These are phyloP conservation scores for Ceriops decandra DNA, from an alignment of 345 rosid species.

Conservation along the genomic window DNA sequence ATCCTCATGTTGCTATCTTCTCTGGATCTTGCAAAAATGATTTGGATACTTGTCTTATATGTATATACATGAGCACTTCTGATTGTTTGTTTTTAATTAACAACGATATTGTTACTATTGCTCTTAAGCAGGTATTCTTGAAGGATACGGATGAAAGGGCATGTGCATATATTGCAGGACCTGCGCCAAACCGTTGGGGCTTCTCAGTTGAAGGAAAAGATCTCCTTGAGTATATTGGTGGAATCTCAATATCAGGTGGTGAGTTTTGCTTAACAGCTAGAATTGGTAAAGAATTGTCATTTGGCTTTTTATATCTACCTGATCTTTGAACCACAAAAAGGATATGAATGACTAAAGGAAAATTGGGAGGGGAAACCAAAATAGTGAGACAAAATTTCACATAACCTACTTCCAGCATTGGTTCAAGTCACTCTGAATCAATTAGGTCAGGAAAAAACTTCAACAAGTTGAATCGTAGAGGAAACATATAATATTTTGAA, in stretches of 20 bases:
- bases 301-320: neutral
- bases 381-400: neutral
- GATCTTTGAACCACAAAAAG: neutral
- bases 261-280: slow-evolving; percentile 20
- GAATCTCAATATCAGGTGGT: slow-evolving; percentile 51
- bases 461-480: neutral
- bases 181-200: slow-evolving; percentile 99
- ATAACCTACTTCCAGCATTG: neutral
- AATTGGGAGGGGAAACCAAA: neutral
- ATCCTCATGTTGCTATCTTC: neutral
- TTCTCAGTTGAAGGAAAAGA: slow-evolving; percentile 79
- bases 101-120: neutral
- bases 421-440: neutral
- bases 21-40: neutral
- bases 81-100: neutral
- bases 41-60: slow-evolving; percentile 1
- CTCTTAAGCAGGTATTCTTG: slow-evolving; percentile 68
- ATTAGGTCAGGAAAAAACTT: neutral
- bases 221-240: slow-evolving; percentile 56
- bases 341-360: neutral
- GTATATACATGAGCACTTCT: slow-evolving; percentile 6
- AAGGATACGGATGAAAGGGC: slow-evolving; percentile 99
- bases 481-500: neutral
- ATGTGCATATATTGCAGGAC: slow-evolving; percentile 98
- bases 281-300: neutral